Conservation (phyloP, 306 rosid species). For the Cicer cuneatum region DNA sequence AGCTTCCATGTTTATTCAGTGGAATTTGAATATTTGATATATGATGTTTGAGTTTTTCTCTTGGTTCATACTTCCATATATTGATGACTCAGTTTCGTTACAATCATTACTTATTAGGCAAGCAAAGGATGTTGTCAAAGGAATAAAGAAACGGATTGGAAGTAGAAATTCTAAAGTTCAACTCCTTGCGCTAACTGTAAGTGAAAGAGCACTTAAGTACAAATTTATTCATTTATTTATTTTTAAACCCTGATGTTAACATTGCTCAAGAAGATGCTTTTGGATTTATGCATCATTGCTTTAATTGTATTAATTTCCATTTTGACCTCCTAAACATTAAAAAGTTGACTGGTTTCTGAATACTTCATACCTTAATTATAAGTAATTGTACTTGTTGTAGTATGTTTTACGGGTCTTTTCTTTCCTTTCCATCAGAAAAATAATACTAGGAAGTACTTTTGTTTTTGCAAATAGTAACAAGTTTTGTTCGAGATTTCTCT, state of each 20-base stretch:
- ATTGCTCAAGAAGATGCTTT: slow-evolving; percentile 24
- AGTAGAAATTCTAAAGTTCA: slow-evolving; percentile 92
- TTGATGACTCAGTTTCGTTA: slow-evolving; percentile 39
- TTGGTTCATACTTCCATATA: slow-evolving; percentile 6
- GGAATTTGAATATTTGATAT: slow-evolving; percentile 35
- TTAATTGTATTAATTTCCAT: slow-evolving; percentile 27
- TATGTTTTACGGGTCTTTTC: slow-evolving; percentile 13
- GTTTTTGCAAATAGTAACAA: not conserved
- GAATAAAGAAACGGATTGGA: slow-evolving; percentile 90
- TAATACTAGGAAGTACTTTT: not conserved
- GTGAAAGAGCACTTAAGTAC: slow-evolving; percentile 18
- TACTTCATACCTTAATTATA: slow-evolving; percentile 5
- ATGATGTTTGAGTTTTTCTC: slow-evolving; percentile 21
- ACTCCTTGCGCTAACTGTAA: slow-evolving; percentile 93
- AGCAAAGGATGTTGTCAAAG: slow-evolving; percentile 91
- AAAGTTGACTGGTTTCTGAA: slow-evolving; percentile 7
- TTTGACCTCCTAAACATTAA: slow-evolving; percentile 10
- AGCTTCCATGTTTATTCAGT: not conserved
- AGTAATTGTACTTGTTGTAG: slow-evolving; percentile 9
- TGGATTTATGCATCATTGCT: not conserved
- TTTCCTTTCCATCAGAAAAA: not conserved
- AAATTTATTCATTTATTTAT: not conserved
- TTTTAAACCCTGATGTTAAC: slow-evolving; percentile 19
- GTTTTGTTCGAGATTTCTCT: not conserved
- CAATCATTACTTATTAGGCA: slow-evolving; percentile 71